Evolutionary conservation across 257 asterid genomes (phyloP).

Genomic region (Knoxia roxburghii): DNA sequence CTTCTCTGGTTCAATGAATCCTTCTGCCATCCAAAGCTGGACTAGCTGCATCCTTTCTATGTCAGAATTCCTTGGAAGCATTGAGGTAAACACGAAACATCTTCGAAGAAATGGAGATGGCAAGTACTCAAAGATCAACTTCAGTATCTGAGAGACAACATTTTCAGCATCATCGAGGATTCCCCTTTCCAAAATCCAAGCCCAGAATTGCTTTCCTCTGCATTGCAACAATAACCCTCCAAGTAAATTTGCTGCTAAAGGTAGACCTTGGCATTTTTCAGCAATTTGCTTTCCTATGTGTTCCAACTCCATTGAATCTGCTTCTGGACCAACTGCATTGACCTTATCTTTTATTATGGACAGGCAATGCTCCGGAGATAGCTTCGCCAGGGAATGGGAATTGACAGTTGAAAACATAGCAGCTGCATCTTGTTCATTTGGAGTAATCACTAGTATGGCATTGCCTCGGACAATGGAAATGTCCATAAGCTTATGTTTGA

Average conservation of each 20-base stretch:
- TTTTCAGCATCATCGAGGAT: background rate
- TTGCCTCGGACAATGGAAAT: background rate
- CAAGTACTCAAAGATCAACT: background rate
- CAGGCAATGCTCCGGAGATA: background rate
- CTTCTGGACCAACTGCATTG: background rate
- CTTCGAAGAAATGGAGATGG: background rate
- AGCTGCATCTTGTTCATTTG: background rate
- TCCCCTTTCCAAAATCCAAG: background rate
- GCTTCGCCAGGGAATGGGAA: background rate
- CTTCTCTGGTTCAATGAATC: background rate
- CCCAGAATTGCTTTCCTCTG: background rate
- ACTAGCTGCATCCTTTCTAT: constrained; percentile 4
- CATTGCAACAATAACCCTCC: background rate
- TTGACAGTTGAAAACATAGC: background rate
- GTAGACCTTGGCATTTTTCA: background rate
- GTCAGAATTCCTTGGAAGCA: background rate
- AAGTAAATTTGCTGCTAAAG: background rate
- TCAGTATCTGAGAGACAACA: background rate
- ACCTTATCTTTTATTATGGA: background rate
- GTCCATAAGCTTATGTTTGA: background rate
- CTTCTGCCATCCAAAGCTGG: constrained; percentile 23
- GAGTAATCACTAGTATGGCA: background rate
- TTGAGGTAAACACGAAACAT: background rate
- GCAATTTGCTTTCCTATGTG: constrained; percentile 1
- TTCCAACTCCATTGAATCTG: background rate